Evolutionary conservation across 768 basidiomycete species (phyloP), one percentile per base, ranked within the genome.

Genomic region (Chalciporus sphaerocephalus): DNA sequence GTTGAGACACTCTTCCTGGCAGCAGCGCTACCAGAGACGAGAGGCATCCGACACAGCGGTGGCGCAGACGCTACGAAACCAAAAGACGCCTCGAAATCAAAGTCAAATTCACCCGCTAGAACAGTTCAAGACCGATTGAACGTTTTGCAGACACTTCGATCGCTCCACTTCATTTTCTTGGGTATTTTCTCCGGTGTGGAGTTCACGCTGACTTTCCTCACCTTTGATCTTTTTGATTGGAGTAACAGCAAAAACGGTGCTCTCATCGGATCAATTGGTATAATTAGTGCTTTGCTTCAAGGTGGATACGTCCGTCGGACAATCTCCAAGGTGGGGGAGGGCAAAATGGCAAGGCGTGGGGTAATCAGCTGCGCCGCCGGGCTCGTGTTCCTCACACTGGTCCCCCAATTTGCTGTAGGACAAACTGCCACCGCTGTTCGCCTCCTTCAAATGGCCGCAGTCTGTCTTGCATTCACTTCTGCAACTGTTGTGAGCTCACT

Each of bases 201-300:
- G 62, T 97, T 97, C 66, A 99, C 95, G 0, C 73, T 99, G 17
- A 95, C 92, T 0, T 98, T 98, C 74, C 72, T 97, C 38, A 96
- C 88, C 2, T 93, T 91, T 57, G 89, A 92, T 62, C 66, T 93
- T 38, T 79, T 92, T 38, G 88, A 92, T 65, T 92, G 88, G 89
- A 83, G 77, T 58, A 93, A 93, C 66, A 82, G 75, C 53, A 86
- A 94, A 58, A 95, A 94, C 51, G 92, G 92, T 15, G 75, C 74
- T 46, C 76, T 95, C 28, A 87, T 94, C 24, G 86, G 73, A 25
- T 86, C 83, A 30, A 95, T 98, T 54, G 95, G 95, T 17, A 78
- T 99, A 57, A 71, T 97, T 46, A 91, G 90, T 50, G 90, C 93
- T 2, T 65, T 92, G 0, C 73, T 97, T 0, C 94, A 97, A 71